These are phyloP conservation scores for Posidonia oceanica DNA, from an alignment of 116 monocot genomes.

Conservation along the genomic window DNA sequence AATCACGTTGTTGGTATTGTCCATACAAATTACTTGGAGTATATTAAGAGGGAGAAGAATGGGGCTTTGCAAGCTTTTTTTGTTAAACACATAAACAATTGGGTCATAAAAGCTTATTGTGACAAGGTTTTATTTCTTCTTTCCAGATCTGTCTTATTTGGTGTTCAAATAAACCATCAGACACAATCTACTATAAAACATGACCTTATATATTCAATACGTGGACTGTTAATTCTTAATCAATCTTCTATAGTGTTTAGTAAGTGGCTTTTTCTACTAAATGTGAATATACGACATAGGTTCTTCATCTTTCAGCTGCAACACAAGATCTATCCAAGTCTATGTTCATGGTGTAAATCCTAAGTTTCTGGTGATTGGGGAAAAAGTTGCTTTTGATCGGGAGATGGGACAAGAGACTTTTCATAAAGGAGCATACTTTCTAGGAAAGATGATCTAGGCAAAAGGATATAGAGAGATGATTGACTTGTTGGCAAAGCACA, in stretches of 20 bases:
- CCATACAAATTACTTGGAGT: conserved; percentile 13
- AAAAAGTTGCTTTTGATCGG: conserved; percentile 44
- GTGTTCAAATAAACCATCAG: too few relatives aligned
- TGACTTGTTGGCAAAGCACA: conserved; percentile 70
- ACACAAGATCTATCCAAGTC: conserved; percentile 88
- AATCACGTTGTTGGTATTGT: conserved; percentile 80
- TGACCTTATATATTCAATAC: too few relatives aligned
- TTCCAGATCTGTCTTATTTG: too few relatives aligned
- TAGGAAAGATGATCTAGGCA: conserved; percentile 98
- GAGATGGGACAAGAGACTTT: conserved; percentile 45
- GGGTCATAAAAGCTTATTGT: conserved; percentile 79
- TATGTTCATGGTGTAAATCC: conserved; percentile 95
- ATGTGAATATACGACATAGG: conserved; percentile 15
- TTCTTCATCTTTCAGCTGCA: conserved; percentile 79
- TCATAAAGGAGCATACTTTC: conserved; percentile 84
- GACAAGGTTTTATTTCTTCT: conserved; percentile 39
- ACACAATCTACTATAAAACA: too few relatives aligned
- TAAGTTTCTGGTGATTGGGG: conserved; percentile 72
- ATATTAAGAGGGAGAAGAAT: too few relatives aligned
- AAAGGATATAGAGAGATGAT: conserved; percentile 89
- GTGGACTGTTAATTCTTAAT: too few relatives aligned
- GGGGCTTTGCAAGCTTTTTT: too few relatives aligned
- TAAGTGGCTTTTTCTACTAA: too few relatives aligned
- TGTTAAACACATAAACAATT: too few relatives aligned
- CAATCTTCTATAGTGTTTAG: too few relatives aligned